Conservation (phyloP, 2,329 filamentous ascomycete genomes). For the Ascochyta koolunga region DNA sequence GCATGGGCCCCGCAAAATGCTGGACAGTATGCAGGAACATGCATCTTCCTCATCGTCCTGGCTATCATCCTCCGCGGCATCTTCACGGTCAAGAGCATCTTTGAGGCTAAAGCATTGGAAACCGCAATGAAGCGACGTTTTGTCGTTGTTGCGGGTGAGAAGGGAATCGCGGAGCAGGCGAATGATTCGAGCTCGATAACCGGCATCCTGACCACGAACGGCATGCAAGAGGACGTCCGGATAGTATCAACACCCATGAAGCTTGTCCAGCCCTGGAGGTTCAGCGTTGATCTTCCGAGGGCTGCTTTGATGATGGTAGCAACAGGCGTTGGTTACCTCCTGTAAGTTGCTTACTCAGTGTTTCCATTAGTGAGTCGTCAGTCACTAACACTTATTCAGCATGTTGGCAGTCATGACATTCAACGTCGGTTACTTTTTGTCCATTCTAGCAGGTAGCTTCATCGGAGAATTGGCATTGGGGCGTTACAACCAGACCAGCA, state of each 20-base stretch:
- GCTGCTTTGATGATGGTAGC: constrained; percentile 73
- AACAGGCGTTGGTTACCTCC: constrained; percentile 79
- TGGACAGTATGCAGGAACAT: constrained; percentile 83
- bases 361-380: neutral
- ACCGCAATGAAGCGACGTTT: constrained; percentile 76
- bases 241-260: constrained; percentile 67
- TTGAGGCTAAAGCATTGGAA: constrained; percentile 73
- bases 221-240: constrained; percentile 79
- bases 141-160: constrained; percentile 72
- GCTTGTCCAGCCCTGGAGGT: constrained; percentile 73
- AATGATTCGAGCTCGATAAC: constrained; percentile 64
- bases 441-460: constrained; percentile 78
- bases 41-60: constrained; percentile 86
- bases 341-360: constrained; percentile 65
- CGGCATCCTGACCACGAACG: constrained; percentile 73
- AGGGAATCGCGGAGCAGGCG: constrained; percentile 64
- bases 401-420: constrained; percentile 94
- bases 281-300: constrained; percentile 78
- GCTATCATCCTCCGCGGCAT: constrained; percentile 72
- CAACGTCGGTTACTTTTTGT: constrained; percentile 84
- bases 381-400: constrained; percentile 55
- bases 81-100: constrained; percentile 68
- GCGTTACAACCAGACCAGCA: constrained; percentile 60
- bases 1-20: constrained; percentile 74
- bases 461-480: constrained; percentile 84